Evolutionary conservation across 2,329 filamentous ascomycete genomes (phyloP).

Genomic region (Amauroascus verrucosus): DNA sequence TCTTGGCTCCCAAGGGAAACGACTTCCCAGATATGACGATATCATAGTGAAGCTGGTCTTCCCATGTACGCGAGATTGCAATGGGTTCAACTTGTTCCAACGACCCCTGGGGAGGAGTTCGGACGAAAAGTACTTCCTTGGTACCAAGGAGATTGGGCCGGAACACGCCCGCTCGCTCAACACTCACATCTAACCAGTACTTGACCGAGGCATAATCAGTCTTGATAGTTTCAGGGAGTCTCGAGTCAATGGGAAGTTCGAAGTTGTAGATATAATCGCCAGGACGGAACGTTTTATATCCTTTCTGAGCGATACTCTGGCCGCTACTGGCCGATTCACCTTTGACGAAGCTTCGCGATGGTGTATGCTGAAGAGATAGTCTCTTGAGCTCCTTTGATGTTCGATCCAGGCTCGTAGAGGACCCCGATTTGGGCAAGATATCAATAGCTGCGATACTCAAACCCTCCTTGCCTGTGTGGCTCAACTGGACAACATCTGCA

Average conservation of each 20-base stretch:
- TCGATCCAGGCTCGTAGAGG: constrained; percentile 38
- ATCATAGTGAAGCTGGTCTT: constrained; percentile 90
- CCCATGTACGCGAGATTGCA: constrained; percentile 86
- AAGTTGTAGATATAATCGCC: constrained; percentile 67
- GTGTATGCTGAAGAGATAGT: constrained; percentile 67
- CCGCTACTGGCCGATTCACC: constrained; percentile 52
- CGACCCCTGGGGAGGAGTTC: constrained; percentile 76
- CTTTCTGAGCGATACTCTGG: constrained; percentile 58
- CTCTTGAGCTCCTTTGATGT: constrained; percentile 47
- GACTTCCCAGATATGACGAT: constrained; percentile 95
- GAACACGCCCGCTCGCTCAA: constrained; percentile 82
- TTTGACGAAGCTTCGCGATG: constrained; percentile 77
- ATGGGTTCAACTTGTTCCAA: constrained; percentile 88
- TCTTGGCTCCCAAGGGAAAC: constrained; percentile 75
- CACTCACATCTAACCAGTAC: constrained; percentile 74
- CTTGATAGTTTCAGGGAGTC: constrained; percentile 71
- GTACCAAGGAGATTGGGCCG: constrained; percentile 73
- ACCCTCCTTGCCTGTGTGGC: constrained; percentile 33
- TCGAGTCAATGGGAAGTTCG: constrained; percentile 70
- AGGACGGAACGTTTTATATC: constrained; percentile 75
- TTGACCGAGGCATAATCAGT: constrained; percentile 77
- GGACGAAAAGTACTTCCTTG: constrained; percentile 73
- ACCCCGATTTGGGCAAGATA: constrained; percentile 34
- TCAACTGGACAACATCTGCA: constrained; percentile 52
- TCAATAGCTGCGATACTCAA: constrained; percentile 27